These are phyloP conservation scores for Exserohilum turcica DNA, from an alignment of 2,329 filamentous ascomycete genomes.

Conservation along the genomic window DNA sequence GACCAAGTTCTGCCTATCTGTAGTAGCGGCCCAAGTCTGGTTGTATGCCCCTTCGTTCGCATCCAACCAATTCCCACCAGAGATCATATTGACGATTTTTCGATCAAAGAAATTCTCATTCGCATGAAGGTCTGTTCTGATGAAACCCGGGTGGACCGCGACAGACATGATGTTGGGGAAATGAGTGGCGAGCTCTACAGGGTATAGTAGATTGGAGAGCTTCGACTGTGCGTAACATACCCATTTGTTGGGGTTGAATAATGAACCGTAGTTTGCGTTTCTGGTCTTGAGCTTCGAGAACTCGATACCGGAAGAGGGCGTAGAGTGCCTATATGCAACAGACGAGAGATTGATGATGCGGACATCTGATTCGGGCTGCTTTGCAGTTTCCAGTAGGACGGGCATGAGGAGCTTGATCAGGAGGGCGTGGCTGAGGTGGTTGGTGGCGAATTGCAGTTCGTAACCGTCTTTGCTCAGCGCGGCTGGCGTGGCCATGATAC, in stretches of 20 bases:
- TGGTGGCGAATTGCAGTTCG: constrained; percentile 50
- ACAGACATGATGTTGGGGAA: constrained; percentile 54
- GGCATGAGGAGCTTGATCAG: constrained; percentile 55
- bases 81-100: too few species aligned
- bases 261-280: constrained; percentile 30
- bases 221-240: constrained; percentile 57
- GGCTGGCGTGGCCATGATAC: constrained; percentile 41
- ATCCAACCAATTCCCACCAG: too few species aligned
- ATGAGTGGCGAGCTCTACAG: constrained; percentile 48
- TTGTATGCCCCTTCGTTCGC: too few species aligned
- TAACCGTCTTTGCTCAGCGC: constrained; percentile 37
- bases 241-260: constrained; percentile 38
- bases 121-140: constrained; percentile 52
- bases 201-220: constrained; percentile 57
- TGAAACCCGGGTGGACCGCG: constrained; percentile 56
- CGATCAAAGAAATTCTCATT: constrained; percentile 32
- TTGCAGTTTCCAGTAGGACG: constrained; percentile 48
- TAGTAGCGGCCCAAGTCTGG: too few species aligned
- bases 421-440: constrained; percentile 57
- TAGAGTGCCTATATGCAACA: too few species aligned
- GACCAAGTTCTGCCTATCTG: too few species aligned
- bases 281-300: constrained; percentile 23
- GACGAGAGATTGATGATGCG: constrained; percentile 59
- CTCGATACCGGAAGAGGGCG: constrained; percentile 38
- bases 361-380: constrained; percentile 48